Evolutionary conservation across 768 basidiomycete species (phyloP), one percentile per base, ranked within the genome.

Genomic region (Dendrothele bispora): DNA sequence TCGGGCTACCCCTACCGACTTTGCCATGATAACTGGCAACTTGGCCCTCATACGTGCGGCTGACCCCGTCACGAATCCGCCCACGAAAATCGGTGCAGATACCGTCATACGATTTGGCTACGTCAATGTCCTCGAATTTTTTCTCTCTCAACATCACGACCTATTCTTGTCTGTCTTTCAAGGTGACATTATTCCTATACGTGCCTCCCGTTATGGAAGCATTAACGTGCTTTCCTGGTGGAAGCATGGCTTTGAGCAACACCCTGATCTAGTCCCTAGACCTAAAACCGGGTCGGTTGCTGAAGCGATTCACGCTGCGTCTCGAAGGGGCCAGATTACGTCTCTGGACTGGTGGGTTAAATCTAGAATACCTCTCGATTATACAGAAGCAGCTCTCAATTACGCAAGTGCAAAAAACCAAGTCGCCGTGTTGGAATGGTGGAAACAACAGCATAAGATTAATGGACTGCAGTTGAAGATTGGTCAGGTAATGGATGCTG

Each of bases 401-500:
- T 77, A 82, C 51, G 91, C 91, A 5, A 88, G 86, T 48, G 75
- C 86, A 15, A 89, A 84, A 59, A 87, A 86, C 51, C 84, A 83
- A 55, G 71, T 91, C n/a, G 69, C 75, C 4, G 83, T 90, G 5
- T 77, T 93, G 35, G 83, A 87, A 28, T 93, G 91, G 91, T 93
- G 90, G 91, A 82, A 83, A 54, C 68, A 70, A 38, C 82, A 84
- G 50, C 68, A 80, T 54, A 62, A 63, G 26, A 64, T 63, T 37
- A 63, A 63, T 2, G 69, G 72, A 3, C 67, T 91, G 26, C 77
- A 80, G 10, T 79, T 93, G 55, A 91, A 90, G 63, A 81, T 91
- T 20, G 91, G 91, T 3, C 83, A 88, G 30, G 86, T 84, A 18
- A 87, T 93, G 80, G 91, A 93, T 60, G 82, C 83, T 75, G 91